These are phyloP conservation scores for Aspergillus sp. DNA, from an alignment of 2,329 filamentous ascomycete genomes.

Conservation along the genomic window DNA sequence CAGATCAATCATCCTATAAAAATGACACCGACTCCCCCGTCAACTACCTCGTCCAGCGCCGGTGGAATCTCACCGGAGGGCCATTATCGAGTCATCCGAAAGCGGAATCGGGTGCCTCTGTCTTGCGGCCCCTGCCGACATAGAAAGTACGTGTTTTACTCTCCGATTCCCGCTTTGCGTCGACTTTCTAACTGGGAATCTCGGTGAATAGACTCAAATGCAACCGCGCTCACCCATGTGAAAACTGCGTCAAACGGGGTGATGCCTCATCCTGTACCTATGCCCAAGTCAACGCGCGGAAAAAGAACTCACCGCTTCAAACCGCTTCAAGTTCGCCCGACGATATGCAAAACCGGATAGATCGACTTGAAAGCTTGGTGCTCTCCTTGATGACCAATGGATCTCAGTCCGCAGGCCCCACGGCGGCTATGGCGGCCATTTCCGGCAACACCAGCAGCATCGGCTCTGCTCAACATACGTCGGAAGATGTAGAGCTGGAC, in stretches of 20 bases:
- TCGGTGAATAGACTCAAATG: slow-evolving; percentile 69
- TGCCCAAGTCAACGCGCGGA: slow-evolving; percentile 65
- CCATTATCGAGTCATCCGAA: slow-evolving; percentile 83
- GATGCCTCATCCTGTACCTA: slow-evolving; percentile 82
- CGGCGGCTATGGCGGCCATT: slow-evolving; percentile 59
- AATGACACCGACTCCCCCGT: slow-evolving; percentile 43
- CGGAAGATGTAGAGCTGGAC: slow-evolving; percentile 29
- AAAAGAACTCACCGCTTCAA: slow-evolving; percentile 62
- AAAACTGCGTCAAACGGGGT: slow-evolving; percentile 88
- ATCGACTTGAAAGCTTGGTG: slow-evolving; percentile 87
- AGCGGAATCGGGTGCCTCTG: slow-evolving; percentile 85
- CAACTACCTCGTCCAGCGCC: slow-evolving; percentile 69
- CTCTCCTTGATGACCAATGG: slow-evolving; percentile 92
- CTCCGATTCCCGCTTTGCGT: slow-evolving; percentile 11
- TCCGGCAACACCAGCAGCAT: slow-evolving; percentile 38
- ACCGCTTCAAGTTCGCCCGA: slow-evolving; percentile 65
- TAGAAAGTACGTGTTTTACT: slow-evolving; percentile 66
- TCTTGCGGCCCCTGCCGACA: slow-evolving; percentile 90
- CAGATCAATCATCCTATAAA: not conserved
- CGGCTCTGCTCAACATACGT: slow-evolving; percentile 36
- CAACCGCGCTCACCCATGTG: slow-evolving; percentile 85
- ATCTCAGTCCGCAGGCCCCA: slow-evolving; percentile 57
- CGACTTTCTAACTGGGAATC: slow-evolving; percentile 8
- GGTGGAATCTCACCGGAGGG: slow-evolving; percentile 77
- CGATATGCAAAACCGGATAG: slow-evolving; percentile 98